Evolutionary conservation across 768 basidiomycete species (phyloP), one percentile per base, ranked within the genome.

Genomic region (Naganishia onofrii): DNA sequence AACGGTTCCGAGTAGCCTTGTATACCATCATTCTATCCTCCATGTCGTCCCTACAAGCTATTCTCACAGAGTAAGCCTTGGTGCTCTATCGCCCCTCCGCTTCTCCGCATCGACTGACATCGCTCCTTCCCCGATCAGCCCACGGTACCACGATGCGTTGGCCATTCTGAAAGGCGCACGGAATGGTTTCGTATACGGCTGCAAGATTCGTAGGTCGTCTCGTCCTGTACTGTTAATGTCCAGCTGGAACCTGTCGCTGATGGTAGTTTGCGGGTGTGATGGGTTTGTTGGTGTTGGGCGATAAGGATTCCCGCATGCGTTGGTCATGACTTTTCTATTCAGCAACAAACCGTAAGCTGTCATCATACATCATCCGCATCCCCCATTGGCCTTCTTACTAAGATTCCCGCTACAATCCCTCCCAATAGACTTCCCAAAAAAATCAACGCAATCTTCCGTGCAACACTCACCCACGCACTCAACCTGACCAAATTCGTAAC

Each of bases 401-500:
- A 28, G 42, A n/a, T 42, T 10, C 32, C n/a, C n/a, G 46, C 26
- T 36, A n/a, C 42, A 6, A 17, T 56, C 46, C 12, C 23, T 17
- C 21, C 32, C 67, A 74, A 72, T 34, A 63, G 60, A 44, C 51
- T 77, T 71, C 75, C 77, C 38, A 71, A 71, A 36, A 77, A 76
- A 69, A 76, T 78, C 73, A 67, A 71, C 31, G 73, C 85, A 68
- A 92, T 99, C 71, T 90, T 87, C 79, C 86, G 85, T 36, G 89
- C 94, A 17, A 97, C 96, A 3, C 90, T 87, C 78, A 89, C 91
- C 67, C 95, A 98, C 81, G 91, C 93, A 13, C 78, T 89, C 72
- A 96, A 94, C 79, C 87, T 99, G 32, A 92, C 92, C 51, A 90
- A 91, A 82, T 99, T 97, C 77, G 96, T 96, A 38, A 86, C 93